Evolutionary conservation across 495 filamentous ascomycete genomes (phyloP).

Genomic region (Penicillium canescens): DNA sequence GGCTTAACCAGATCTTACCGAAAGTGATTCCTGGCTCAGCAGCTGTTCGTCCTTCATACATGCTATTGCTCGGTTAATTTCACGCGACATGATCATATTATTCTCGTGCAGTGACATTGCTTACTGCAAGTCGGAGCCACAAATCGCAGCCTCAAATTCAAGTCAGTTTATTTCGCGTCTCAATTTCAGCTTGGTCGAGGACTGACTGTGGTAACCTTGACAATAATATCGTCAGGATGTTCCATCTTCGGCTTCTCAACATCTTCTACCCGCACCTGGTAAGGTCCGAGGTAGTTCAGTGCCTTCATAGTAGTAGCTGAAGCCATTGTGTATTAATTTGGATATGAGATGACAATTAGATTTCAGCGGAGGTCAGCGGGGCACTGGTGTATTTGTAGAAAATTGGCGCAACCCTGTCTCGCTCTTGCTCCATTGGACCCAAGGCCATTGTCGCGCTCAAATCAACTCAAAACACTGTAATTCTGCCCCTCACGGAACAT

Average conservation of each 20-base stretch:
- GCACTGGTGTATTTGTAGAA: neutral
- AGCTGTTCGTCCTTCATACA: conserved; percentile 55
- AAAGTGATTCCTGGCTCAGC: conserved; percentile 54
- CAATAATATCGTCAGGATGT: conserved; percentile 55
- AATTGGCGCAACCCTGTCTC: neutral
- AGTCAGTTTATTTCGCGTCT: neutral
- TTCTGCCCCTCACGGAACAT: neutral
- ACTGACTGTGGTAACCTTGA: conserved; percentile 57
- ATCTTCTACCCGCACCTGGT: conserved; percentile 51
- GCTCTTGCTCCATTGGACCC: neutral
- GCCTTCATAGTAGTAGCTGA: conserved; percentile 47
- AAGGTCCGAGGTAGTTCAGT: conserved; percentile 55
- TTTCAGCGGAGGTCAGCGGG: neutral
- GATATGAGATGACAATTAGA: neutral
- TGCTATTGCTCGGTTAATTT: conserved; percentile 29
- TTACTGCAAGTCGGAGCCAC: conserved; percentile 47
- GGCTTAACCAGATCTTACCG: conserved; percentile 23
- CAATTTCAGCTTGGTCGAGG: neutral
- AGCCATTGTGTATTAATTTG: conserved; percentile 16
- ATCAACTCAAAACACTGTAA: neutral
- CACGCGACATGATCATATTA: neutral
- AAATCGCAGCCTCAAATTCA: conserved; percentile 44
- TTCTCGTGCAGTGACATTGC: neutral
- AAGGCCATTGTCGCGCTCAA: neutral
- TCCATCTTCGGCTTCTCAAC: conserved; percentile 50